A percentile compares a stretch with the other conserved stretches of the same genome.
phyloP scores from a whole-genome alignment of 2,329 filamentous ascomycete species.

The Aspergillus floridensis region DNA sequence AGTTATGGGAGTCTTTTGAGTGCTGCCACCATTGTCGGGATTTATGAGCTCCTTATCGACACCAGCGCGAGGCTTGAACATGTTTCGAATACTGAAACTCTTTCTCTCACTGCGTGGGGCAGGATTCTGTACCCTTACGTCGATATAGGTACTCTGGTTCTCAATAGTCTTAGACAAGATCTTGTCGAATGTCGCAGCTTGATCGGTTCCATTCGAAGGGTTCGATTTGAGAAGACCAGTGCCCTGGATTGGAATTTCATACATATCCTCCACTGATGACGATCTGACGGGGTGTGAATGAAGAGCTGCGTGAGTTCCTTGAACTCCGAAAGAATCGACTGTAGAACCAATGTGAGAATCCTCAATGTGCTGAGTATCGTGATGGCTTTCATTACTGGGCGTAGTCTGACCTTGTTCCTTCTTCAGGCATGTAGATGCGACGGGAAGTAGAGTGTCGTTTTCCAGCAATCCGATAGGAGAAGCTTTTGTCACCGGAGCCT shows the following conservation, averaged over 20 bases:
- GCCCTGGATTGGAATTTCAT: conserved; percentile 5
- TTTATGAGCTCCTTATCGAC: conserved; percentile 6
- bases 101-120: conserved; percentile 16
- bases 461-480: too few relatives aligned
- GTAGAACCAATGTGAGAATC: not conserved
- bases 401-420: too few relatives aligned
- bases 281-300: conserved; percentile 13
- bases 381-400: too few relatives aligned
- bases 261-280: conserved; percentile 14
- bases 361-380: not conserved
- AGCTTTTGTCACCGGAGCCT: too few relatives aligned
- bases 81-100: conserved; percentile 20
- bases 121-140: conserved; percentile 1
- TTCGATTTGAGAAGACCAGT: not conserved
- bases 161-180: conserved; percentile 2
- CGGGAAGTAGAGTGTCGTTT: too few relatives aligned
- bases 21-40: not conserved
- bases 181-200: conserved; percentile 8
- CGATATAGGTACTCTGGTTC: not conserved
- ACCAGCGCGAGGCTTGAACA: conserved; percentile 16
- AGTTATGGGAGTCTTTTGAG: not conserved
- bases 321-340: not conserved
- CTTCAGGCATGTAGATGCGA: too few relatives aligned
- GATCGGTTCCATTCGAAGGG: not conserved
- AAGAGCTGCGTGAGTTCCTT: not conserved